These are phyloP conservation scores for Stagonosporopsis rhizophila DNA, from an alignment of 2,329 filamentous ascomycete genomes.

Conservation along the genomic window DNA sequence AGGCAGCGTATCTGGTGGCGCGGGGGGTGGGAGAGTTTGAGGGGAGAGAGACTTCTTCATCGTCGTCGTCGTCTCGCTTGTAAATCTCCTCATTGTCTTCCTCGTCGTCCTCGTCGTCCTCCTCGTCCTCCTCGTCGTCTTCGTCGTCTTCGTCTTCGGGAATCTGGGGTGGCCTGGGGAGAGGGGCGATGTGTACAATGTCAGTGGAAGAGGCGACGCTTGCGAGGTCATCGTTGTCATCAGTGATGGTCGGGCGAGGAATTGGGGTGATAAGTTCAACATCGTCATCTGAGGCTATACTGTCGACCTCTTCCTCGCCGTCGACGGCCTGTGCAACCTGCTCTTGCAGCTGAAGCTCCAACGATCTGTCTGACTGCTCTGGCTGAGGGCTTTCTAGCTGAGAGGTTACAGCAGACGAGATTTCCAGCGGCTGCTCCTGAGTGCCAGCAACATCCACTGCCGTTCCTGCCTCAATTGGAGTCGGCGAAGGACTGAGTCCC, in stretches of 20 bases:
- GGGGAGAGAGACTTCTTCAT: slow-evolving; percentile 18
- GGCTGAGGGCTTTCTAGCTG: background rate
- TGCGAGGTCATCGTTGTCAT: slow-evolving; percentile 10
- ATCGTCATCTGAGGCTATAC: background rate
- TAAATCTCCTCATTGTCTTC: background rate
- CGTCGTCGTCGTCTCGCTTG: background rate
- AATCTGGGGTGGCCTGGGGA: slow-evolving; percentile 5
- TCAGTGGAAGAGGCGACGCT: slow-evolving; percentile 29
- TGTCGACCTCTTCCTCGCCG: background rate
- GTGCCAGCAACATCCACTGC: slow-evolving; percentile 12
- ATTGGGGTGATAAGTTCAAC: background rate
- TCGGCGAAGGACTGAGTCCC: slow-evolving; percentile 19
- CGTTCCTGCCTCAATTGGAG: background rate
- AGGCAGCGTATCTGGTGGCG: slow-evolving; percentile 26
- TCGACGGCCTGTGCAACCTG: too few relatives aligned
- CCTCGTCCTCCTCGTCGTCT: background rate
- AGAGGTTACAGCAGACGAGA: slow-evolving; percentile 28
- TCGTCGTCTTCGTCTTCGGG: slow-evolving; percentile 8
- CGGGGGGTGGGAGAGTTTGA: slow-evolving; percentile 42
- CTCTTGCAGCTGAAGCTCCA: background rate
- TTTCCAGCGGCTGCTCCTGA: slow-evolving; percentile 27
- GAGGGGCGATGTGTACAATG: slow-evolving; percentile 1
- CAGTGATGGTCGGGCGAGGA: background rate
- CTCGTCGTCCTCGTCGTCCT: background rate
- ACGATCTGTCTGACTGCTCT: background rate